Evolutionary conservation across 129 eudicot species (phyloP).

Genomic region (Logfia minima): DNA sequence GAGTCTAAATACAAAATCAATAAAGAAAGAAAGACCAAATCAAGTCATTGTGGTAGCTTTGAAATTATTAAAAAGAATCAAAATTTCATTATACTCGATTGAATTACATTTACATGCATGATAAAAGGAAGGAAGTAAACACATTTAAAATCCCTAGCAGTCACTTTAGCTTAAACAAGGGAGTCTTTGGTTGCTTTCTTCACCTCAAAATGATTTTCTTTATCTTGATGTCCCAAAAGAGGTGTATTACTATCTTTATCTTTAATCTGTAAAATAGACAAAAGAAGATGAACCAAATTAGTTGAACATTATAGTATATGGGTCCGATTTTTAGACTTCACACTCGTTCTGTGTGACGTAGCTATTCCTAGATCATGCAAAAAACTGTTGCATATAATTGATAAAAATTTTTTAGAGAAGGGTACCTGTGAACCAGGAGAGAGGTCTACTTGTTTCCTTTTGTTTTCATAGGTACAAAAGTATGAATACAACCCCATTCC

Average conservation of each 20-base stretch:
- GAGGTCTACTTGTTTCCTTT: conserved; percentile 61
- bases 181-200: conserved; percentile 57
- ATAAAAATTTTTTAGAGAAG: neutral
- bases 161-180: conserved; percentile 48
- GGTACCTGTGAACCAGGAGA: conserved; percentile 59
- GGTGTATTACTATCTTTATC: conserved; percentile 61
- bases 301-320: neutral
- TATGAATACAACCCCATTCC: conserved; percentile 97
- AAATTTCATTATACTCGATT: conserved; percentile 31
- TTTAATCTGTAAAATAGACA: conserved; percentile 41
- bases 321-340: neutral
- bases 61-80: conserved; percentile 31
- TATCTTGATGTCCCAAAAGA: conserved; percentile 54
- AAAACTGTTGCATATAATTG: too few species aligned
- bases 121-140: conserved; percentile 24
- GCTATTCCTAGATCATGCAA: neutral
- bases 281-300: neutral
- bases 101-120: conserved; percentile 25
- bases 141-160: conserved; percentile 21
- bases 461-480: conserved; percentile 72
- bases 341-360: too few species aligned
- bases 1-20: neutral
- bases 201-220: conserved; percentile 52
- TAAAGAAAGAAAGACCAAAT: neutral
- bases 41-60: conserved; percentile 8